These are phyloP conservation scores for Candida orba DNA, from an alignment of 805 yeast genomes.

Conservation along the genomic window DNA sequence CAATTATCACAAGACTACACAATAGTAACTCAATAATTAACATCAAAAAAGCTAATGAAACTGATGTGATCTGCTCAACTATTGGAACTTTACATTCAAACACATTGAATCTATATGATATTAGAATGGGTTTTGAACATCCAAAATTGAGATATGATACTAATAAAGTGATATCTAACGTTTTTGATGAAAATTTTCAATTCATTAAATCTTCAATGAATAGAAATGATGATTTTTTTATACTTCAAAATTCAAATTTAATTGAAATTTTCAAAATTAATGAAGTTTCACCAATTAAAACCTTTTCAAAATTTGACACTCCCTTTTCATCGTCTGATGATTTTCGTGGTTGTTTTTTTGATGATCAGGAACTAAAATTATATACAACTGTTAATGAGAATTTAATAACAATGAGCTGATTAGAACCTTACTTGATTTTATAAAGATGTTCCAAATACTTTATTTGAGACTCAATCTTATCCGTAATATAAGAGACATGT, in stretches of 20 bases:
- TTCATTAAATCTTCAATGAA: not conserved
- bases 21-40: conserved; percentile 8
- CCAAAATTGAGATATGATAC: conserved; percentile 1
- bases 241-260: conserved; percentile 5
- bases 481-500: too few species aligned
- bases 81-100: conserved; percentile 6
- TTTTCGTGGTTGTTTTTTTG: conserved; percentile 2
- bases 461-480: too few species aligned
- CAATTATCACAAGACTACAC: not conserved
- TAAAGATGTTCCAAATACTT: too few species aligned
- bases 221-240: conserved; percentile 1
- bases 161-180: conserved; percentile 4
- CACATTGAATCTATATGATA: conserved; percentile 7
- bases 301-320: conserved; percentile 3
- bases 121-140: conserved; percentile 7
- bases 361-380: not conserved
- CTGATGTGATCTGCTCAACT: conserved; percentile 6
- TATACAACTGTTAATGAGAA: conserved; percentile 1
- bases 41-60: conserved; percentile 1
- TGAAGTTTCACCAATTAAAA: conserved; percentile 6
- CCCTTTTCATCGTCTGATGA: not conserved
- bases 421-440: too few species aligned
- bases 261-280: conserved; percentile 8
- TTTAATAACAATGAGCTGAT: not conserved
- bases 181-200: conserved; percentile 8